phyloP scores from a whole-genome alignment of 805 yeast genomes.

The Saccharomycopsis oosterbeekiorum region DNA sequence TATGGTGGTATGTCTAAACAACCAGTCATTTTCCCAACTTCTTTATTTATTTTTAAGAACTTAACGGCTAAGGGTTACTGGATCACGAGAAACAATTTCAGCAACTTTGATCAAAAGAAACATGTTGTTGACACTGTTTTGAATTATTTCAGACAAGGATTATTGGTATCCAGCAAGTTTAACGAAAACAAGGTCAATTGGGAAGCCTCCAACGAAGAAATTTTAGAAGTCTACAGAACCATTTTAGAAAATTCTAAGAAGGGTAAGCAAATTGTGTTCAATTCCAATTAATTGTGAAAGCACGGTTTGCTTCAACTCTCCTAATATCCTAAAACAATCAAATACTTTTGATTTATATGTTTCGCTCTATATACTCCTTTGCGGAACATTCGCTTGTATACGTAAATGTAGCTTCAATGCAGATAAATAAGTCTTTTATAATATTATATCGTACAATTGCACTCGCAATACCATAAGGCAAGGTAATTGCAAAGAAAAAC shows the following conservation, averaged over 20 bases:
- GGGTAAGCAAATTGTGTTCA: conserved; percentile 37
- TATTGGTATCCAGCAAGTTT: conserved; percentile 40
- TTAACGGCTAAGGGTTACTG: conserved; percentile 84
- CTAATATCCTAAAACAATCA: too few relatives aligned
- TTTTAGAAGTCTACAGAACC: conserved; percentile 26
- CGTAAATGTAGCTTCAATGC: too few relatives aligned
- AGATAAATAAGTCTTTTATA: too few relatives aligned
- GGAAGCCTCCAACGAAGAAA: conserved; percentile 27
- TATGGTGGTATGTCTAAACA: conserved; percentile 98
- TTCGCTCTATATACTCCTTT: too few relatives aligned
- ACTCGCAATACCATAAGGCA: too few relatives aligned
- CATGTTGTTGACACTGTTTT: conserved; percentile 46
- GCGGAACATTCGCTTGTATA: too few relatives aligned
- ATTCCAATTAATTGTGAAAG: not conserved
- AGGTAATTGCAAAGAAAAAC: too few relatives aligned
- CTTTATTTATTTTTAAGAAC: conserved; percentile 83
- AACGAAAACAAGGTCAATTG: conserved; percentile 26
- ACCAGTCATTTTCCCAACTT: conserved; percentile 87
- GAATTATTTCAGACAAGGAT: conserved; percentile 48
- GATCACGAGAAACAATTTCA: conserved; percentile 63
- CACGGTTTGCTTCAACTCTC: too few relatives aligned
- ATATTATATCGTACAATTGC: too few relatives aligned
- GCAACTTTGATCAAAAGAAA: conserved; percentile 50
- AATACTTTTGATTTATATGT: too few relatives aligned
- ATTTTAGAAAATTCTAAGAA: conserved; percentile 30